phyloP scores from a whole-genome alignment of 2,329 filamentous ascomycete genomes.

The Colletotrichum somersetense region DNA sequence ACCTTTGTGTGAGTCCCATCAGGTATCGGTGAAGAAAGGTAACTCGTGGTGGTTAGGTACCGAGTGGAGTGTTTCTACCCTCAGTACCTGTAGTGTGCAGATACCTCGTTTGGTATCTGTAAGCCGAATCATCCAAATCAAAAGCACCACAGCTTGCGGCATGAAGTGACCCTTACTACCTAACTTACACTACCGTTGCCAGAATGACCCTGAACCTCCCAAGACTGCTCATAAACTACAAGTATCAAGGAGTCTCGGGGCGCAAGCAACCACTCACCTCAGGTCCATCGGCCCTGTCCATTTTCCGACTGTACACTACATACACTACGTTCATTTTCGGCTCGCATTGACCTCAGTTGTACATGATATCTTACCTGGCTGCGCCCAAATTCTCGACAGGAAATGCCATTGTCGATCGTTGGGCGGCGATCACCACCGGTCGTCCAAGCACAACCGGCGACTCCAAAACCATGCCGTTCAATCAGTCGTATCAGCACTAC shows the following conservation, averaged over 20 bases:
- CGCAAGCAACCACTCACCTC: not conserved
- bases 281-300: no score
- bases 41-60: not conserved
- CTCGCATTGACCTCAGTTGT: not conserved
- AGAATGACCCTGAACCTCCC: not conserved
- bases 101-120: no score
- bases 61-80: no score
- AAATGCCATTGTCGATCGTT: constrained; percentile 23
- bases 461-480: constrained; percentile 2
- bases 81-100: no score
- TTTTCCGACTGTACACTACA: not conserved
- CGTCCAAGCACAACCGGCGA: not conserved
- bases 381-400: not conserved
- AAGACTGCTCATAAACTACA: not conserved
- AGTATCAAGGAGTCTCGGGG: not conserved
- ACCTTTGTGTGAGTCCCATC: constrained; percentile 4
- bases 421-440: constrained; percentile 10
- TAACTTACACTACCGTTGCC: not conserved
- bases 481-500: constrained; percentile 3
- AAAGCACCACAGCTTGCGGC: no score
- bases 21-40: constrained; percentile 10
- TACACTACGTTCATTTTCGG: not conserved
- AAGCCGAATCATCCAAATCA: no score
- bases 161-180: not conserved
- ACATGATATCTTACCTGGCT: not conserved